A percentile compares a stretch with the other conserved stretches of the same genome.
phyloP scores from a whole-genome alignment of 2,329 filamentous ascomycete genomes.

The Beauveria varroae region DNA sequence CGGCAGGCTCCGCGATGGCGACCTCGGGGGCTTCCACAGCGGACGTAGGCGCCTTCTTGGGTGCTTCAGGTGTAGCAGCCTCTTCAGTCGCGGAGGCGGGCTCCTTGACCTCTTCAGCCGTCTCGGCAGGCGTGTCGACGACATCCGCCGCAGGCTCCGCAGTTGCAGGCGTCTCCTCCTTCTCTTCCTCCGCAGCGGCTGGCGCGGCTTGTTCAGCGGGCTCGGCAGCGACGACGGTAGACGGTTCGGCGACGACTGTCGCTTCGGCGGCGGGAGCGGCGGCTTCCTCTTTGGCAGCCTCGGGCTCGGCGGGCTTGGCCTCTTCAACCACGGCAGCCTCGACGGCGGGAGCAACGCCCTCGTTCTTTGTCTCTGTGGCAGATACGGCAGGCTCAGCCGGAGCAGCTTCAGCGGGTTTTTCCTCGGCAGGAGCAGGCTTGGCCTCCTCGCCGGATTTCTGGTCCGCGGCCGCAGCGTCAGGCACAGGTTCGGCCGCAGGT shows the following conservation, averaged over 20 bases:
- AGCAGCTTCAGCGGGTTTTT: neutral
- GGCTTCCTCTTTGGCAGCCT: conserved; percentile 1
- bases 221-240: conserved; percentile 1
- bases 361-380: neutral
- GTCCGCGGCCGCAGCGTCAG: neutral
- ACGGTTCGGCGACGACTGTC: conserved; percentile 6
- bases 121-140: neutral
- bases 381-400: too few species aligned
- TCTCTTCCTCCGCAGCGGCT: neutral
- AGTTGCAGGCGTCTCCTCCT: too few species aligned
- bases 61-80: too few species aligned
- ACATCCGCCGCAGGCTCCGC: too few species aligned
- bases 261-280: neutral
- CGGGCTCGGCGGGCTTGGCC: too few species aligned
- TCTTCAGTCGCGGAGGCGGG: neutral
- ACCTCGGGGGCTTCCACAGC: neutral
- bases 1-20: conserved; percentile 12
- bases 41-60: neutral
- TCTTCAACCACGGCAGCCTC: neutral
- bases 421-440: neutral
- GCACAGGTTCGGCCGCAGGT: neutral
- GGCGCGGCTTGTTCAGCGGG: neutral
- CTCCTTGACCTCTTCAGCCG: neutral
- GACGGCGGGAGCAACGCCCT: neutral
- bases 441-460: neutral